phyloP scores from a whole-genome alignment of 2,329 filamentous ascomycete species.

The Aspergillus brasiliensis region DNA sequence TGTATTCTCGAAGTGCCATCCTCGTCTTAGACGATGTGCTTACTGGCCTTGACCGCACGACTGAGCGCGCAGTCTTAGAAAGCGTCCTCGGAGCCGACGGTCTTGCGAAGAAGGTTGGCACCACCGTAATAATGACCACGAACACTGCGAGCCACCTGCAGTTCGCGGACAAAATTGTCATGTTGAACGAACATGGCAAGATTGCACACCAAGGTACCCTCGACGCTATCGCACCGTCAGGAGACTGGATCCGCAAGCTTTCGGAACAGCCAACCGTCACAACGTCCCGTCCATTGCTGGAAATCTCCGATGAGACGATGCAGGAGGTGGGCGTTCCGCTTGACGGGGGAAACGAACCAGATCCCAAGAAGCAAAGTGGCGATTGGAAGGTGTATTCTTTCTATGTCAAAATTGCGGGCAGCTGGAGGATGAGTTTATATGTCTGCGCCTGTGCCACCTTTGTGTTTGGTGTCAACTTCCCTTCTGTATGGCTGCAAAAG shows the following conservation, averaged over 20 bases:
- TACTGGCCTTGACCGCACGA: neutral
- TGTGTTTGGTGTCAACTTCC: neutral
- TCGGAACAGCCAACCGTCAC: neutral
- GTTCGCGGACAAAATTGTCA: neutral
- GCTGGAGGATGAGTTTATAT: neutral
- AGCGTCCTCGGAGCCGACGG: neutral
- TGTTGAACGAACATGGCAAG: neutral
- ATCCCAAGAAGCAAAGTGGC: neutral
- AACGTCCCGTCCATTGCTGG: neutral
- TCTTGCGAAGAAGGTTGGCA: neutral
- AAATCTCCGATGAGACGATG: neutral
- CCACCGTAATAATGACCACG: neutral
- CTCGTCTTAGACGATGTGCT: neutral
- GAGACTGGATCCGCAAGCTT: neutral
- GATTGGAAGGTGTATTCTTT: neutral
- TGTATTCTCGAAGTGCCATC: neutral
- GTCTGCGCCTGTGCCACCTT: neutral
- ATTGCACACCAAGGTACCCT: neutral
- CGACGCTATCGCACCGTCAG: neutral
- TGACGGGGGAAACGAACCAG: neutral
- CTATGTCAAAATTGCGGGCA: neutral
- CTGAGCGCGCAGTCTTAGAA: neutral
- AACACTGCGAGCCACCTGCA: neutral
- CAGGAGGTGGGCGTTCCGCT: neutral
- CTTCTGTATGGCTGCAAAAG: neutral